These are phyloP conservation scores for Ustilago cynodontis DNA, from an alignment of 1,284 basidiomycete species.

Conservation along the genomic window DNA sequence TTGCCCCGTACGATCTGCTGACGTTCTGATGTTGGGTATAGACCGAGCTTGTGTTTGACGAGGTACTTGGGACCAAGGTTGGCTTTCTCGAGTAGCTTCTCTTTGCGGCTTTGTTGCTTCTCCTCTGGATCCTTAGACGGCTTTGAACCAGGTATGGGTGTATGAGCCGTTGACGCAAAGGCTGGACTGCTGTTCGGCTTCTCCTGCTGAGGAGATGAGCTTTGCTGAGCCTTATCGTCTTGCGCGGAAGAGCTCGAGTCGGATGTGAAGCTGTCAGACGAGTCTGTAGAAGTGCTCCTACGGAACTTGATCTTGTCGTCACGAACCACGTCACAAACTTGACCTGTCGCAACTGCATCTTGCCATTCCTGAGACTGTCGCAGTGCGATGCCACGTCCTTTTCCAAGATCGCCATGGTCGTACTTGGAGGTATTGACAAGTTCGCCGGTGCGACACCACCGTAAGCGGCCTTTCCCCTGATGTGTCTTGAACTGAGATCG, in stretches of 20 bases:
- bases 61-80: constrained; percentile 52
- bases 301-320: constrained; percentile 55
- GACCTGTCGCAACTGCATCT: constrained; percentile 31
- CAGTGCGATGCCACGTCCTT: constrained; percentile 61
- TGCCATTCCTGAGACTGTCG: constrained; percentile 45
- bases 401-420: constrained; percentile 56
- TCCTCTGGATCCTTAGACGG: constrained; percentile 16
- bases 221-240: neutral
- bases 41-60: constrained; percentile 44
- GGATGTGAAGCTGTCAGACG: constrained; percentile 38
- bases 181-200: neutral
- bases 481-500: constrained; percentile 21
- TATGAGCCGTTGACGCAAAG: neutral
- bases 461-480: constrained; percentile 73
- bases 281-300: constrained; percentile 17
- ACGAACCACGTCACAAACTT: constrained; percentile 40
- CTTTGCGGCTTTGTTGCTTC: constrained; percentile 45
- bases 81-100: constrained; percentile 39
- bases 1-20: constrained; percentile 40
- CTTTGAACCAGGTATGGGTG: neutral
- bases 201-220: neutral
- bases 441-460: constrained; percentile 78
- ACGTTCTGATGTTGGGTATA: constrained; percentile 38
- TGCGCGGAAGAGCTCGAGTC: constrained; percentile 21
- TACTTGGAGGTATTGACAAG: constrained; percentile 71